Conservation (phyloP, 2,329 filamentous ascomycete genomes). For the Alternaria brassicicola region DNA sequence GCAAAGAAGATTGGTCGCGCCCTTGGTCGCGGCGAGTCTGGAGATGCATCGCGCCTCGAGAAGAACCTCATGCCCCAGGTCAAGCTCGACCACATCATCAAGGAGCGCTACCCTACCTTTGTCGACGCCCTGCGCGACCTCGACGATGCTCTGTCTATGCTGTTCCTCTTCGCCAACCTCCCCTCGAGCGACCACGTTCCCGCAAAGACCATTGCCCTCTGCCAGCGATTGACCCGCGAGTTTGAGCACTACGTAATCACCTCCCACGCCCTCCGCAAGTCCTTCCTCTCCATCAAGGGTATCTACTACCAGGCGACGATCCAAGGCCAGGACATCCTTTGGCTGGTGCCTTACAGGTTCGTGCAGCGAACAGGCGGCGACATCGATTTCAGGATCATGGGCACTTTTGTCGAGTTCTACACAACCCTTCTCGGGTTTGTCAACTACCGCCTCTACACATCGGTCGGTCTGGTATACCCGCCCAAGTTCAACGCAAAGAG, state of each 20-base stretch:
- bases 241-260: constrained; percentile 98
- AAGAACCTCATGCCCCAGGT: constrained; percentile 89
- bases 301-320: constrained; percentile 99
- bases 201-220: constrained; percentile 92
- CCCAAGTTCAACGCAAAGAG: constrained; percentile 88
- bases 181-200: constrained; percentile 89
- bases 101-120: constrained; percentile 97
- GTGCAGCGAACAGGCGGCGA: constrained; percentile 93
- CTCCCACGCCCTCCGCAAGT: constrained; percentile 89
- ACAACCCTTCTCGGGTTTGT: constrained; percentile 94
- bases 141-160: constrained; percentile 94
- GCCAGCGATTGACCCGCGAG: constrained; percentile 90
- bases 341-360: constrained; percentile 97
- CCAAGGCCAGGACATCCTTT: constrained; percentile 94
- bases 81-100: constrained; percentile 94
- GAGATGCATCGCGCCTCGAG: constrained; percentile 87
- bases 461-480: constrained; percentile 89
- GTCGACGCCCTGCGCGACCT: constrained; percentile 91
- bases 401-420: constrained; percentile 98
- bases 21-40: constrained; percentile 87
- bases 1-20: constrained; percentile 97
- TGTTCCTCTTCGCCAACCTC: constrained; percentile 96
- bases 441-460: constrained; percentile 93
- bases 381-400: constrained; percentile 99
- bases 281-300: constrained; percentile 97